Base-by-base conservation (phyloP, 73 alveolate species). In the Paramecium biaurelia region DNA sequence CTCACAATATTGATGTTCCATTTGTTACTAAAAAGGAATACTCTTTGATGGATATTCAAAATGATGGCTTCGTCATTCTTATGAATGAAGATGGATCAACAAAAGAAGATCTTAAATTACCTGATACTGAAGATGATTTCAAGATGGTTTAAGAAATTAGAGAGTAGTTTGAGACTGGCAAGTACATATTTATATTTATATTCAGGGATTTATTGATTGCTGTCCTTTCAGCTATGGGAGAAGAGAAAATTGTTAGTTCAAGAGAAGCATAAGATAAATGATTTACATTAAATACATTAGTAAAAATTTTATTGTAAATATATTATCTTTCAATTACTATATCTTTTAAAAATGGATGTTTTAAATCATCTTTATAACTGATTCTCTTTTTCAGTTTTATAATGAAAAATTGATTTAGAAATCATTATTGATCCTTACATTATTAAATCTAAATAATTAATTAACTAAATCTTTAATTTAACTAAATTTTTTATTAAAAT, bases 1-100 rank as follows among this genome's bases (percentile, higher is more conserved):
- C 98, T 57, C 98, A 96, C 93, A 97, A 93, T 93, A 92, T 97
- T 88, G 98, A 97, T 49, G 97, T 97, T 79, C 99, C 99, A 53
- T 85, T 92, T 88, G 93, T 96, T 95, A 95, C 92, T 86, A 96
- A 97, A 94, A 92, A 85, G 56, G 99, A 97, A 89, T 97, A 72
- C 93, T 72, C 96, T 41, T 93, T 95, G 24, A 96, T 94, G 93
- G 95, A 93, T 92, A 79, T 95, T 72, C 96, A 95, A 38, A 97
- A 85, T 8, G 99, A 96, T 76, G 97, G 97, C 18, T 96, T 72
- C 85, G 92, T 92, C 82, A 74, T 97, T 72, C 96, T 96, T 47
- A 88, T 97, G 97, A 95, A 96, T 87, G 97, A 92, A 23, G 89
- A 93, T 42, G 99, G 99, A 45, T 94, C 93, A 30, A 85, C 95